Conservation (phyloP, 768 basidiomycete genomes). For the Roridomyces roridus region DNA sequence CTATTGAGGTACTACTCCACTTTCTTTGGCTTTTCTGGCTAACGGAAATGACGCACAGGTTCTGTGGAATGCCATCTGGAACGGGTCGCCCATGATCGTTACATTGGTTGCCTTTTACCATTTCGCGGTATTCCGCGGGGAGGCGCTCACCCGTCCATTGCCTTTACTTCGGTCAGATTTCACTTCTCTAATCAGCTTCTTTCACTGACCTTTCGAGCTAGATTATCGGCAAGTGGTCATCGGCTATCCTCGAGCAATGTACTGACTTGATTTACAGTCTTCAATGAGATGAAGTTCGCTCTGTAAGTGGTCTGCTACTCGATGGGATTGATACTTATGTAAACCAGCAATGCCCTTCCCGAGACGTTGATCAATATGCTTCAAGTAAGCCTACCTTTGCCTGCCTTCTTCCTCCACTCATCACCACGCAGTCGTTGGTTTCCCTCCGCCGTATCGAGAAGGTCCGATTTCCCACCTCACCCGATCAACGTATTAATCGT, state of each 20-base stretch:
- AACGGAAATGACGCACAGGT: conserved; percentile 32
- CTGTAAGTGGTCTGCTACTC: no score
- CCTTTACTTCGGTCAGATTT: conserved; percentile 76
- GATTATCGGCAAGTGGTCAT: conserved; percentile 46
- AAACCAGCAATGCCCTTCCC: conserved; percentile 68
- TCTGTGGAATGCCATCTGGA: conserved; percentile 57
- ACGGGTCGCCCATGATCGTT: conserved; percentile 59
- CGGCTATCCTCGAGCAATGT: not conserved
- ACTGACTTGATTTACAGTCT: conserved; percentile 52
- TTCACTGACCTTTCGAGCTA: no score
- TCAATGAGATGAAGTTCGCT: conserved; percentile 87
- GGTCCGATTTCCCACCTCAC: not conserved
- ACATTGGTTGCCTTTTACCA: conserved; percentile 72
- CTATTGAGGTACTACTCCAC: conserved; percentile 65
- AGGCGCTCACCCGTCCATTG: conserved; percentile 79
- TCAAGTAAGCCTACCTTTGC: conserved; percentile 52
- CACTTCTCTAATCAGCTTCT: no score
- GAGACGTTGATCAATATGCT: conserved; percentile 92
- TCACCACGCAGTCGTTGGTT: conserved; percentile 63
- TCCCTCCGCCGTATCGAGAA: conserved; percentile 92
- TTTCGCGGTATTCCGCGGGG: conserved; percentile 72
- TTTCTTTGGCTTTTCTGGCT: not conserved
- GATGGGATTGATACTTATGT: no score
- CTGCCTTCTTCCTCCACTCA: not conserved
- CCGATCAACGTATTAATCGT: not conserved